Conservation (phyloP, 306 rosid genomes). For the Betula pendula region DNA sequence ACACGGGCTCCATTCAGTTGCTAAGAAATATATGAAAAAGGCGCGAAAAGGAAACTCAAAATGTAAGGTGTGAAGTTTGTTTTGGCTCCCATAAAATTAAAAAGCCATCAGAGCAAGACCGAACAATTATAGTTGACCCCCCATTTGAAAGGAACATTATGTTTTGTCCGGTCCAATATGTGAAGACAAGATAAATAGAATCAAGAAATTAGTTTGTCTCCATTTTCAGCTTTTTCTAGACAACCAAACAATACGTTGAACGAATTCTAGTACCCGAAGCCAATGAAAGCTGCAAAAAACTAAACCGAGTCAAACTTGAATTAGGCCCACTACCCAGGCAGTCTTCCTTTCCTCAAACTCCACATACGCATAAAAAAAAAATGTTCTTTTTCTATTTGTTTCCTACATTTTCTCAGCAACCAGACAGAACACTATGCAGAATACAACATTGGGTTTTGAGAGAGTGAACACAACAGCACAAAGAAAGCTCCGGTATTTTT, state of each 20-base stretch:
- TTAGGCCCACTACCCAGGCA: neutral
- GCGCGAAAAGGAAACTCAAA: neutral
- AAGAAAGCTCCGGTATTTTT: neutral
- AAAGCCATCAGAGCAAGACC: neutral
- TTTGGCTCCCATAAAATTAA: neutral
- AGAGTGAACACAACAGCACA: neutral
- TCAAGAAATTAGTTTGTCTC: neutral
- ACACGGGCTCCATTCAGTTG: neutral
- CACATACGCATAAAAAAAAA: neutral
- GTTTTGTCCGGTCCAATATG: neutral
- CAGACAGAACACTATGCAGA: neutral
- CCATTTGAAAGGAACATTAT: neutral
- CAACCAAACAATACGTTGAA: neutral
- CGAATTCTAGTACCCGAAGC: neutral
- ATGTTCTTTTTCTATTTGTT: neutral
- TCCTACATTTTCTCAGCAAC: constrained; percentile 11
- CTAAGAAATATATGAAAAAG: neutral
- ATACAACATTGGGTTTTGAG: neutral
- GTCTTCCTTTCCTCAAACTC: neutral
- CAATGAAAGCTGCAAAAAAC: neutral
- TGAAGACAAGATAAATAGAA: neutral
- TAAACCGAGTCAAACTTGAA: neutral
- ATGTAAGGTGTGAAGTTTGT: neutral
- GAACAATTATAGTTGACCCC: neutral
- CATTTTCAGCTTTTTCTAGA: neutral